These are phyloP conservation scores for Hortiboletus campestris DNA, from an alignment of 768 basidiomycete genomes.

Conservation along the genomic window DNA sequence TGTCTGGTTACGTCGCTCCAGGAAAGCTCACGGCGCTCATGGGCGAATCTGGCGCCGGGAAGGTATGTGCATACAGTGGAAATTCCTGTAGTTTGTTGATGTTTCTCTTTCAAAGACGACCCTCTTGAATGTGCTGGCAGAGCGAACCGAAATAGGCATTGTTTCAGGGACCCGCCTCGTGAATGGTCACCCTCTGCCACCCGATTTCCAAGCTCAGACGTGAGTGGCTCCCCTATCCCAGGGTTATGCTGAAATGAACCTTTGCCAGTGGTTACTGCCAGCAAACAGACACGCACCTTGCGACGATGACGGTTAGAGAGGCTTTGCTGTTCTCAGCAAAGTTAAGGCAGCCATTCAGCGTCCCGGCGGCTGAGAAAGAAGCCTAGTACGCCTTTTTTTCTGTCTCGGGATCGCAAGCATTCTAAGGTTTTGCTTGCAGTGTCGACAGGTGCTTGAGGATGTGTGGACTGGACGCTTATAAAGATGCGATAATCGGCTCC, in stretches of 20 bases:
- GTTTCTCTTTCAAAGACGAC: constrained; percentile 37
- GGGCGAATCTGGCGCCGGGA: constrained; percentile 60
- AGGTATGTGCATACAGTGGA: constrained; percentile 19
- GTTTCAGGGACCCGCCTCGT: constrained; percentile 44
- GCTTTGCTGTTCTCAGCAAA: constrained; percentile 78
- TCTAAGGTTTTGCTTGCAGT: constrained; percentile 26
- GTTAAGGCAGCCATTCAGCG: constrained; percentile 68
- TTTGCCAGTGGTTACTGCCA: constrained; percentile 74
- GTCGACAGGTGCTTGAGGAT: constrained; percentile 59
- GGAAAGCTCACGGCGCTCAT: constrained; percentile 78
- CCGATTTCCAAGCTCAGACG: constrained; percentile 59
- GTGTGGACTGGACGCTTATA: constrained; percentile 60
- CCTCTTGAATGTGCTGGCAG: constrained; percentile 46
- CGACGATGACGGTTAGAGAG: constrained; percentile 74
- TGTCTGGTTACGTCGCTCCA: constrained; percentile 79
- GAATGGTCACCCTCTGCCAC: constrained; percentile 42
- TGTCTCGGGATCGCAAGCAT: not conserved
- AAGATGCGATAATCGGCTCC: constrained; percentile 66
- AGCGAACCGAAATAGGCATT: constrained; percentile 37
- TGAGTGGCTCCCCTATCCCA: not conserved
- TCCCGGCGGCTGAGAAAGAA: constrained; percentile 69
- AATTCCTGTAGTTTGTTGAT: no score
- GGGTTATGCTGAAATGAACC: not conserved
- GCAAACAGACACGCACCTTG: constrained; percentile 80
- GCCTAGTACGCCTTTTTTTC: constrained; percentile 62